Conservation (phyloP, 1,284 basidiomycete species). For the Sanghuangporus baumii region DNA sequence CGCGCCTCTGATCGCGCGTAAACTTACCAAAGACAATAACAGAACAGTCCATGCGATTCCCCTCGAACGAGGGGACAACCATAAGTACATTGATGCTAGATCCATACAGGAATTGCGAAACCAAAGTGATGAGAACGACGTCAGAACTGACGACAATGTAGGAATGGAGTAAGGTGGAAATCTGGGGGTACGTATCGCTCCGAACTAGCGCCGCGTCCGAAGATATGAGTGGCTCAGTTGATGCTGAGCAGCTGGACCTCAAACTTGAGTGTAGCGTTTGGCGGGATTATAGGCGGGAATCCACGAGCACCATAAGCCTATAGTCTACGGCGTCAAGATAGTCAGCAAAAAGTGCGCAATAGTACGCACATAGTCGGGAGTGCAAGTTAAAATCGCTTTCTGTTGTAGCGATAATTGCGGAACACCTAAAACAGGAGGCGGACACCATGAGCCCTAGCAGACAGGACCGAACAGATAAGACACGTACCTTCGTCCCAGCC, state of each 20-base stretch:
- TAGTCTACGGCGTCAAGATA: conserved; percentile 2
- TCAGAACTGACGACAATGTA: not conserved
- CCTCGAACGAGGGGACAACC: not conserved
- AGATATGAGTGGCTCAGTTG: conserved; percentile 30
- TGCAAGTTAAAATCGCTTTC: conserved; percentile 65
- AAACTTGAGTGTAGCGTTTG: conserved; percentile 72
- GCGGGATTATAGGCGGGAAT: conserved; percentile 79
- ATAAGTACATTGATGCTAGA: not conserved
- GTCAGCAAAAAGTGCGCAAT: not conserved
- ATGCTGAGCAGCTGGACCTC: conserved; percentile 79
- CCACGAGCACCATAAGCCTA: conserved; percentile 68
- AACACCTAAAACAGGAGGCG: conserved; percentile 44
- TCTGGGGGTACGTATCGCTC: not conserved
- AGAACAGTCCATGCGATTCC: not conserved
- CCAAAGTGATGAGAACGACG: not conserved
- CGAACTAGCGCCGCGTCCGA: not conserved
- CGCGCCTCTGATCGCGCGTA: not conserved
- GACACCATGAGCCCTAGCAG: conserved; percentile 19
- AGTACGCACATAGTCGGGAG: conserved; percentile 59
- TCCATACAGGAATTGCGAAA: not conserved
- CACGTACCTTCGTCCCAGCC: conserved; percentile 86
- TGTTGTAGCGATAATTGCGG: conserved; percentile 71
- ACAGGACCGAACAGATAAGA: conserved; percentile 12
- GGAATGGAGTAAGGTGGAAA: not conserved
- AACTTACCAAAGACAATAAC: not conserved